Percentiles rank a stretch among this genome's conserved stretches.
phyloP scores from a whole-genome alignment of 2,329 filamentous ascomycete species.

The Whalleya microplaca region DNA sequence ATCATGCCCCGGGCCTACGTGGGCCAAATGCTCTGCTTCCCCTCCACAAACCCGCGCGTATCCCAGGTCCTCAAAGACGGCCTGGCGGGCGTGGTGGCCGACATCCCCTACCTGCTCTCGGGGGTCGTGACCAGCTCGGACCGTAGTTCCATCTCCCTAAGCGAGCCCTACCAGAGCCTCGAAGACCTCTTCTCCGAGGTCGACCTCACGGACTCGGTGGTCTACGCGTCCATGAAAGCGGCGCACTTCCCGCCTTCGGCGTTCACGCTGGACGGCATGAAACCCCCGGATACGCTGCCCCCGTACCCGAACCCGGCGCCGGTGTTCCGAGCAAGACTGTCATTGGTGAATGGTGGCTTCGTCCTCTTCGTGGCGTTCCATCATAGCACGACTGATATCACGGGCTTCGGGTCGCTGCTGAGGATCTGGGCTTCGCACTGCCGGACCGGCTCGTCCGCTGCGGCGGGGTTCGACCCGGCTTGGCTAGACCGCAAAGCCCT shows the following conservation, averaged over 20 bases:
- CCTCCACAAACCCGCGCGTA: slow-evolving; percentile 16
- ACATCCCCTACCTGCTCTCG: slow-evolving; percentile 33
- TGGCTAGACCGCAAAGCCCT: slow-evolving; percentile 29
- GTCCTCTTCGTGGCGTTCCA: slow-evolving; percentile 34
- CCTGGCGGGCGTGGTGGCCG: slow-evolving; percentile 18
- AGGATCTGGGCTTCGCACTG: slow-evolving; percentile 36
- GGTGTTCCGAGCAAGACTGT: slow-evolving; percentile 31
- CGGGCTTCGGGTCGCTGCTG: slow-evolving; percentile 34
- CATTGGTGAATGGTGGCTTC: slow-evolving; percentile 28
- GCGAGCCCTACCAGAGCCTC: slow-evolving; percentile 18
- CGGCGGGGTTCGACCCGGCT: slow-evolving; percentile 19
- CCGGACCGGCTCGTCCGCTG: slow-evolving; percentile 16
- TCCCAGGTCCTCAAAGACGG: slow-evolving; percentile 19
- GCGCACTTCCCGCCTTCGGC: slow-evolving; percentile 30
- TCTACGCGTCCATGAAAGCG: slow-evolving; percentile 27
- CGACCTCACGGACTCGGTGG: slow-evolving; percentile 27
- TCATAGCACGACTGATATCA: slow-evolving; percentile 35
- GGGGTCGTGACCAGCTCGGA: slow-evolving; percentile 19
- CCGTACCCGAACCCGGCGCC: slow-evolving; percentile 26
- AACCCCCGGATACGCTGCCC: slow-evolving; percentile 22
- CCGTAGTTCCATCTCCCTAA: slow-evolving; percentile 17
- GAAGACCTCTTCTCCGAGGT: slow-evolving; percentile 28
- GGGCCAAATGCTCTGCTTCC: slow-evolving; percentile 35
- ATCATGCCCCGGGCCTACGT: slow-evolving; percentile 36
- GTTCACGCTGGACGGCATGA: slow-evolving; percentile 21